These are phyloP conservation scores for Psilocybe azurescens DNA, from an alignment of 768 basidiomycete genomes.

Conservation along the genomic window DNA sequence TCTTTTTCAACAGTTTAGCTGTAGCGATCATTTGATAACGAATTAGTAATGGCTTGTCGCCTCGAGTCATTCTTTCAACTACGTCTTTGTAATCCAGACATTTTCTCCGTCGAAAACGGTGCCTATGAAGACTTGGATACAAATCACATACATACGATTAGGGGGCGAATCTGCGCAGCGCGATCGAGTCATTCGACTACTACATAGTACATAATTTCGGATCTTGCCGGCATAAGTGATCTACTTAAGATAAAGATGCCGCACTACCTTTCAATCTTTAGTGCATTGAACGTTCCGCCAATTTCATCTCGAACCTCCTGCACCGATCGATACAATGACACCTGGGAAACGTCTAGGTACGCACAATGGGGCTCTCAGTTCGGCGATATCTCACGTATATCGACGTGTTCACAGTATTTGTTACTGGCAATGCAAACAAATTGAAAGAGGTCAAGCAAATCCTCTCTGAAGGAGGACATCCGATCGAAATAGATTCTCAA, in stretches of 20 bases:
- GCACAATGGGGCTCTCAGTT: background rate
- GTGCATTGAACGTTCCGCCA: background rate
- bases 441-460: slow-evolving; percentile 88
- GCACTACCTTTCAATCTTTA: background rate
- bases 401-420: slow-evolving; percentile 65
- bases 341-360: slow-evolving; percentile 23
- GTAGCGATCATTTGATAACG: too few relatives aligned
- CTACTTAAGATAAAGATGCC: background rate
- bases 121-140: background rate
- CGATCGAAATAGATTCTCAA: slow-evolving; percentile 78
- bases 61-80: background rate
- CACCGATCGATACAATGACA: slow-evolving; percentile 9
- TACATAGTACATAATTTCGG: background rate
- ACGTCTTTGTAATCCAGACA: too few relatives aligned
- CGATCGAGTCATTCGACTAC: background rate
- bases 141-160: background rate
- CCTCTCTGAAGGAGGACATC: slow-evolving; percentile 62
- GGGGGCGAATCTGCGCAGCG: background rate
- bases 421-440: slow-evolving; percentile 95
- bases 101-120: background rate
- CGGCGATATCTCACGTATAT: too few relatives aligned
- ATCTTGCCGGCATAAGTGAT: background rate
- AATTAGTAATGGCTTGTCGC: too few relatives aligned
- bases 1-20: too few relatives aligned
- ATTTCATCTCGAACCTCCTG: background rate